These are phyloP conservation scores for Clavariopsis aquatica DNA, from an alignment of 495 filamentous ascomycete genomes.

Conservation along the genomic window DNA sequence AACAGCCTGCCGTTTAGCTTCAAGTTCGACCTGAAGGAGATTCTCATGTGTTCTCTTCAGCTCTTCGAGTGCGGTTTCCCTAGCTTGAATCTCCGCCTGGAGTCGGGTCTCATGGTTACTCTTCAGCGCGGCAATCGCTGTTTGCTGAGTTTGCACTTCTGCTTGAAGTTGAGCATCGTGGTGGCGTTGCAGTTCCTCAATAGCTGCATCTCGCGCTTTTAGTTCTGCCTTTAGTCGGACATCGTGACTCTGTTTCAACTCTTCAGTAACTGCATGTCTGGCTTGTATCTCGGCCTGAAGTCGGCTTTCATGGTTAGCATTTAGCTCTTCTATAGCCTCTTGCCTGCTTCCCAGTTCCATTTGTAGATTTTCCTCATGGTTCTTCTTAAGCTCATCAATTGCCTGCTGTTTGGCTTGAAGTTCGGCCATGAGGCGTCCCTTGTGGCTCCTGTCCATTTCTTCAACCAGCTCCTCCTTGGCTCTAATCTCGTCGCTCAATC, in stretches of 20 bases:
- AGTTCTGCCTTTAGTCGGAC: background rate
- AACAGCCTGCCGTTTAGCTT: constrained; percentile 29
- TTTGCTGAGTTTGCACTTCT: background rate
- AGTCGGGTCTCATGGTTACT: background rate
- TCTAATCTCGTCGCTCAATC: constrained; percentile 21
- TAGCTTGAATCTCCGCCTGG: background rate
- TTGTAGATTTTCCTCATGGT: constrained; percentile 10
- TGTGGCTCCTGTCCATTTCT: background rate
- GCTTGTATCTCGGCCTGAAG: constrained; percentile 5
- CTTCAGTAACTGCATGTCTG: background rate
- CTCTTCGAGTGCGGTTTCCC: background rate
- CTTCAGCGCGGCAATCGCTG: background rate
- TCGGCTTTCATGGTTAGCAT: background rate
- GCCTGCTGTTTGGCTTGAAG: background rate
- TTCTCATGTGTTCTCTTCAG: constrained; percentile 40
- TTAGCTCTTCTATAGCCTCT: background rate
- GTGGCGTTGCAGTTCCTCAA: background rate
- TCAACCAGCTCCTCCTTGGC: background rate
- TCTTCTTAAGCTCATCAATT: constrained; percentile 2
- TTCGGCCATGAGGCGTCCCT: constrained; percentile 12
- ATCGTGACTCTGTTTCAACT: background rate
- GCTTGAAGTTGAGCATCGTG: constrained; percentile 1
- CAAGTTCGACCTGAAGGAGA: constrained; percentile 43
- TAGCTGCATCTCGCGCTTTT: background rate
- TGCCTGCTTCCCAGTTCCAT: background rate